Evolutionary conservation across 352 stramenopile genomes (phyloP).

Genomic region (Globisporangium parvum): DNA sequence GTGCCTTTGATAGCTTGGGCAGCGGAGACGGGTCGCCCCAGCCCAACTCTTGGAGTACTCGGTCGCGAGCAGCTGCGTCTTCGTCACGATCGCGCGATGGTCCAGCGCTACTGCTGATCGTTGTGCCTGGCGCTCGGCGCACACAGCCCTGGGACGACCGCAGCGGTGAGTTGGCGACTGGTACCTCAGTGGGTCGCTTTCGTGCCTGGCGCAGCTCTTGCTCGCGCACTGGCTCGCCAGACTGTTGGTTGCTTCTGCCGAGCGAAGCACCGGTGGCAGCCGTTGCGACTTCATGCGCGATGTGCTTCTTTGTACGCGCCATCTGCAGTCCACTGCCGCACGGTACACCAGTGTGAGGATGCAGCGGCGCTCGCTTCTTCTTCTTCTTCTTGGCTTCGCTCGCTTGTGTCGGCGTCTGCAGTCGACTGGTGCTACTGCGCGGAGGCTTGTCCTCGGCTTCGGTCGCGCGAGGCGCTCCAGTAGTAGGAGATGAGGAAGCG

Average conservation of each 20-base stretch:
- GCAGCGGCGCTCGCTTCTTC: not conserved
- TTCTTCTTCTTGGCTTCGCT: conserved; percentile 5
- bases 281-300: not conserved
- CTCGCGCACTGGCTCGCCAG: not conserved
- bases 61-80: not conserved
- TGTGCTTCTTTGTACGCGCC: conserved; percentile 25
- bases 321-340: conserved; percentile 37
- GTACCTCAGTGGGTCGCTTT: not conserved
- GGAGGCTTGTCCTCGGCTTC: not conserved
- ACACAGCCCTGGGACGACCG: no score
- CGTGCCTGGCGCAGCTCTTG: not conserved
- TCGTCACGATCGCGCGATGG: not conserved
- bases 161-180: no score
- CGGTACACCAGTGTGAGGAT: not conserved
- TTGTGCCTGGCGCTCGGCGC: no score
- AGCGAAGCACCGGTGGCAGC: not conserved
- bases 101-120: not conserved
- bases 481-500: not conserved
- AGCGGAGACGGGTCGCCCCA: not conserved
- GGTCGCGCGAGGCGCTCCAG: not conserved
- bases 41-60: conserved; percentile 12
- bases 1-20: no score
- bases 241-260: not conserved
- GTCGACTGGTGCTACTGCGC: not conserved
- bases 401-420: conserved; percentile 3